These are phyloP conservation scores for Penicillium verrucosum DNA, from an alignment of 2,329 filamentous ascomycete species.

Conservation along the genomic window DNA sequence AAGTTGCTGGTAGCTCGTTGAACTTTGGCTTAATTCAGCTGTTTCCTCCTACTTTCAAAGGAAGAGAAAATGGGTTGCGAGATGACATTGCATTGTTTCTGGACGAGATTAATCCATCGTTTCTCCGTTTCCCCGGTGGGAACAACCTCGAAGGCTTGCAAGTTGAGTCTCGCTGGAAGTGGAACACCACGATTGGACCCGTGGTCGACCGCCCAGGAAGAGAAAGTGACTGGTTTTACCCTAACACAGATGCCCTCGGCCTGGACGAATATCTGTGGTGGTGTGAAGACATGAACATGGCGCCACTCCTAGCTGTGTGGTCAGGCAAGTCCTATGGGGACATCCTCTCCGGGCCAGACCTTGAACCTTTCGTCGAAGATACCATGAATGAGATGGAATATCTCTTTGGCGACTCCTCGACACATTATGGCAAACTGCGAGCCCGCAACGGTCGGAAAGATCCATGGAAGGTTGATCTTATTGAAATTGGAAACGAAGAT, in stretches of 20 bases:
- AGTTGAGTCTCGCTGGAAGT: conserved; percentile 37
- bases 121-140: conserved; percentile 64
- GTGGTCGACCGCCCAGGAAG: conserved; percentile 51
- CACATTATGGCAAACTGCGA: conserved; percentile 56
- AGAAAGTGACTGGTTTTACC: conserved; percentile 57
- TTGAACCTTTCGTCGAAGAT: conserved; percentile 57
- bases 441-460: conserved; percentile 58
- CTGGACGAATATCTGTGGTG: conserved; percentile 59
- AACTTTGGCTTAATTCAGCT: conserved; percentile 28
- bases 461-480: conserved; percentile 58
- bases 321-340: conserved; percentile 54
- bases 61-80: conserved; percentile 53
- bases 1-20: conserved; percentile 18
- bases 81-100: conserved; percentile 55
- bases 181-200: conserved; percentile 44
- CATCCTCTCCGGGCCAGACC: conserved; percentile 48
- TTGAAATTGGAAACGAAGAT: conserved; percentile 68
- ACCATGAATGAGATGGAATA: conserved; percentile 64
- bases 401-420: conserved; percentile 53
- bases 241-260: conserved; percentile 61
- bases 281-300: conserved; percentile 59
- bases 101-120: conserved; percentile 52
- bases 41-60: conserved; percentile 29
- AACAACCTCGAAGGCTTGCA: conserved; percentile 53
- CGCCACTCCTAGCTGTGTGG: conserved; percentile 57